Conservation (phyloP, 106 monocot genomes). For the Phalaenopsis equestris region DNA sequence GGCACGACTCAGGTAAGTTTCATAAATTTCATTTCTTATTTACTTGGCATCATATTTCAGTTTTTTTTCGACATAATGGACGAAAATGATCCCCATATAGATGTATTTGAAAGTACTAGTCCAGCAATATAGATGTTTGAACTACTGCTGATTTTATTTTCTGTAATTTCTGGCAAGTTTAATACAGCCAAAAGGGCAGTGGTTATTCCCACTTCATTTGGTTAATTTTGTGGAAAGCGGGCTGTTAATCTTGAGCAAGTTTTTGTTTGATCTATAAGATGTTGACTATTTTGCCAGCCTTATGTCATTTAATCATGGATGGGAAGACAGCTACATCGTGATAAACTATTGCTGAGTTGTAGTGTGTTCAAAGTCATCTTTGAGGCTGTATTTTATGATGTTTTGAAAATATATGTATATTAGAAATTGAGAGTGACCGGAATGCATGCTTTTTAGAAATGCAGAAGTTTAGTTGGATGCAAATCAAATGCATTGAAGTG, state of each 20-base stretch:
- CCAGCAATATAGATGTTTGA: background rate
- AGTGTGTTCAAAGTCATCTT: background rate
- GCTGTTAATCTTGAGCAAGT: background rate
- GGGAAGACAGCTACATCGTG: background rate
- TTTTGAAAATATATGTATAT: no score
- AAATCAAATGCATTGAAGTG: no score
- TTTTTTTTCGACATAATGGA: background rate
- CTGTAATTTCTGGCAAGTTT: background rate
- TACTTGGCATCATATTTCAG: background rate
- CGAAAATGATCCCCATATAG: no score
- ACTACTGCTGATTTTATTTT: background rate
- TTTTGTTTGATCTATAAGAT: background rate
- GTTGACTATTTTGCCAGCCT: background rate
- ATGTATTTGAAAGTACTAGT: background rate
- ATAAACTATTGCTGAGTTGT: background rate
- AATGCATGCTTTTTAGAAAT: no score
- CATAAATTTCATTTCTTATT: conserved; percentile 15
- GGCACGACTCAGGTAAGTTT: conserved; percentile 76
- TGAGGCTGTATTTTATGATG: no score
- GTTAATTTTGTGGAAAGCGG: background rate
- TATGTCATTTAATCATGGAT: conserved; percentile 1
- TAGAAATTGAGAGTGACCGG: no score
- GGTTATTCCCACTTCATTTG: background rate
- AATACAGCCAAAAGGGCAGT: background rate
- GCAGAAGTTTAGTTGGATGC: no score